Evolutionary conservation across 2,329 filamentous ascomycete species (phyloP).

Genomic region (Macrophomina phaseolina): DNA sequence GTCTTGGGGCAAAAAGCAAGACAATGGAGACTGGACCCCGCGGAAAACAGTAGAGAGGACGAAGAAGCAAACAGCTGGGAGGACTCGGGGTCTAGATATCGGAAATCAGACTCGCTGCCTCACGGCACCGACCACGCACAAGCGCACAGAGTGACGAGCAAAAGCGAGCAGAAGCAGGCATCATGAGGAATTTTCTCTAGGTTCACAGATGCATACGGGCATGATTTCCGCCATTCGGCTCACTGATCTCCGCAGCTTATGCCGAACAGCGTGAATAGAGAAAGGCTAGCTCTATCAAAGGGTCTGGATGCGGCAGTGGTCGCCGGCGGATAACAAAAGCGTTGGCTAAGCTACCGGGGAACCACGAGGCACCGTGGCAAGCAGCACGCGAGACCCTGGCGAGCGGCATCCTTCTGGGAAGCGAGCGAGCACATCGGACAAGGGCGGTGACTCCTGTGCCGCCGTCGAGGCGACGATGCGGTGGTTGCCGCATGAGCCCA

Average conservation of each 20-base stretch:
- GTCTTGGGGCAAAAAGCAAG: conserved; percentile 3
- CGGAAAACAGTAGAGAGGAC: background rate
- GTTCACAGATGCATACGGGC: background rate
- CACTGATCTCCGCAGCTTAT: conserved; percentile 16
- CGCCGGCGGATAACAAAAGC: background rate
- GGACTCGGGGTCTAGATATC: conserved; percentile 16
- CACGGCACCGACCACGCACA: background rate
- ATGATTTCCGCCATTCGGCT: conserved; percentile 3
- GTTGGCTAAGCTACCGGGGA: conserved; percentile 8
- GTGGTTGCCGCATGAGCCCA: conserved; percentile 13
- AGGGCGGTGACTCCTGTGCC: background rate
- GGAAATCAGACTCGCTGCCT: background rate
- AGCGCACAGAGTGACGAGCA: background rate
- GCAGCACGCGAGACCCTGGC: conserved; percentile 17
- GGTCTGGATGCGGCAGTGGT: background rate
- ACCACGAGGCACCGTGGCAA: conserved; percentile 7
- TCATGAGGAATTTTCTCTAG: conserved; percentile 16
- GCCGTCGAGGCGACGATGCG: background rate
- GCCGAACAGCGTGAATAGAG: background rate
- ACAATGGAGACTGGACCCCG: background rate
- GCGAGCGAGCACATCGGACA: background rate
- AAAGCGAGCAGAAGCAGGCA: background rate
- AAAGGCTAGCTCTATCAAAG: conserved; percentile 20
- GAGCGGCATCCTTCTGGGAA: conserved; percentile 9
- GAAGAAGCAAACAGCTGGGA: background rate